Percentiles rank a stretch among this genome's conserved stretches.
Conservation (phyloP, 805 yeast species). For the Metschnikowia vanudenii region DNA sequence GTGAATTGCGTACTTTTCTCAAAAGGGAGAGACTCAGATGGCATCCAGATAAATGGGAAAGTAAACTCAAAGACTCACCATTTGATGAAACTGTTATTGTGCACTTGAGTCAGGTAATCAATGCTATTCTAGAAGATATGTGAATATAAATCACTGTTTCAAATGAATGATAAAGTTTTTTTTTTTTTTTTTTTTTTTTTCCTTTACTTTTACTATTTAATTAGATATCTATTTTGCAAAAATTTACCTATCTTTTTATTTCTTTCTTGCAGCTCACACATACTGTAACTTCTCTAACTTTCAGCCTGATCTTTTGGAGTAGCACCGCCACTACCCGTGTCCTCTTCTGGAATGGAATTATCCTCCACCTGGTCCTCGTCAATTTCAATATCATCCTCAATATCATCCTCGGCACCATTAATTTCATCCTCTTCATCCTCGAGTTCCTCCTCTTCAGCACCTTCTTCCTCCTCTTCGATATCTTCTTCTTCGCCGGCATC, state of each 20-base stretch:
- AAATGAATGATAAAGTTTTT: too few species aligned
- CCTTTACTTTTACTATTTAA: too few species aligned
- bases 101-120: slow-evolving; percentile 31
- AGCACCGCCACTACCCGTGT: slow-evolving; percentile 17
- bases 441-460: slow-evolving; percentile 10
- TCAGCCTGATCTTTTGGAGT: slow-evolving; percentile 19
- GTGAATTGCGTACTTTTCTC: slow-evolving; percentile 22
- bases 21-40: slow-evolving; percentile 58
- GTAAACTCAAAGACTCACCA: slow-evolving; percentile 22
- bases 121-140: slow-evolving; percentile 16
- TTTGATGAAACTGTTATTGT: slow-evolving; percentile 30
- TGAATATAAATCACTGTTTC: neutral
- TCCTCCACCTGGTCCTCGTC: slow-evolving; percentile 12
- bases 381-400: slow-evolving; percentile 10
- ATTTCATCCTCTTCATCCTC: slow-evolving; percentile 11
- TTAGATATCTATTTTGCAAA: too few species aligned
- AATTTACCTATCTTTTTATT: too few species aligned
- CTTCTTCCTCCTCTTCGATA: slow-evolving; percentile 13
- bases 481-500: too few species aligned
- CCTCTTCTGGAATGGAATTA: slow-evolving; percentile 8
- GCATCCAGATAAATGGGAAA: slow-evolving; percentile 69
- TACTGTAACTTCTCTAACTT: neutral
- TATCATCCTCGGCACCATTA: slow-evolving; percentile 14
- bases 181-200: too few species aligned
- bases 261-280: too few species aligned